Base-by-base conservation (phyloP, 2,329 filamentous ascomycete genomes). In the Colletotrichum nymphaeae region DNA sequence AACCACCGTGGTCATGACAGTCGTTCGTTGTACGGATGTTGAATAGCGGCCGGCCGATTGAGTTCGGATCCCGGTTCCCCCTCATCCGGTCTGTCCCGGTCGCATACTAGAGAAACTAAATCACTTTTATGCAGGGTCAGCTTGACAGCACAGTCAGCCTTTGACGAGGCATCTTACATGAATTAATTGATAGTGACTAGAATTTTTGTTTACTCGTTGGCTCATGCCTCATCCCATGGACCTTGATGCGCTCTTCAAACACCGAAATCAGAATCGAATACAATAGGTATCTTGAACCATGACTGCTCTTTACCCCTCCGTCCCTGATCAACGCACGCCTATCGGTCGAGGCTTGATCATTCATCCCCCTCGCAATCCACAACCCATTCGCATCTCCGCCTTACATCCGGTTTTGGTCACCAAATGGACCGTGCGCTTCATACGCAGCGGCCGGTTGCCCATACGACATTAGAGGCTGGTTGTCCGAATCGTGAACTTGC, bases 361-460 rank as follows among this genome's bases (percentile, higher is more conserved):
- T 46, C 30, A 19, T 66, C n/a, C 57, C 56, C 52, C 28, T 24
- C 37, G 37, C 1, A 42, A 62, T 49, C 37, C 35, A 9, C 22
- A 56, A 28, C 22, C 52, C 24, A 12, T 32, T 1, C 9, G 2
- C 46, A 30, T 28, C 24, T 26, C 19, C 66, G 12, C 7, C 28
- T 65, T 66, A 73, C 68, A 67, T 63, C 62, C 63, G 63, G 32
- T 65, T 56, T 12, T 59, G 64, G 64, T 74, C 64, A 37, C 59
- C 30, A n/a, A 74, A 74, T n/a, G 73, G 73, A 58, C 73, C 64
- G 26, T 74, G 62, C 5, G 37, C 32, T 4, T 75, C 66, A 62
- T 75, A 67, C 22, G 16, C 63, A 28, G 28, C 57, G 5, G 60
- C 46, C 53, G 71, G 58, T 52, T 72, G 67, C 22, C 57, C 71